Evolutionary conservation across 2,329 filamentous ascomycete species (phyloP).

Genomic region (Verticillium nonalfalfae): DNA sequence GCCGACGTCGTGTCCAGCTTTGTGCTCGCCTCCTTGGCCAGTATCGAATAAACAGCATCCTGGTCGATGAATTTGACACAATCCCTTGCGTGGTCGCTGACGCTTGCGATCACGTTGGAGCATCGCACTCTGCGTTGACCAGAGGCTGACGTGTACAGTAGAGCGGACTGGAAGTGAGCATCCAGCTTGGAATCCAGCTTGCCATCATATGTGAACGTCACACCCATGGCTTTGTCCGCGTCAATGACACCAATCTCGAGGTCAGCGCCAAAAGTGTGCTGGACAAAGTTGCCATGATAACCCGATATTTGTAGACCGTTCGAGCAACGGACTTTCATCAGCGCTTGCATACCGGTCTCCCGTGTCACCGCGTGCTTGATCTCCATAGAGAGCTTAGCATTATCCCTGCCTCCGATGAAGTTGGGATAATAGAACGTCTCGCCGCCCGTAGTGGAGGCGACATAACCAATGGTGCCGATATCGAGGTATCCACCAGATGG

Average conservation of each 20-base stretch:
- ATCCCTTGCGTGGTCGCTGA: slow-evolving; percentile 78
- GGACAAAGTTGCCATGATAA: slow-evolving; percentile 96
- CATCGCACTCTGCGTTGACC: slow-evolving; percentile 89
- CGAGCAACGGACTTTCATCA: slow-evolving; percentile 98
- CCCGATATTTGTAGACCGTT: slow-evolving; percentile 88
- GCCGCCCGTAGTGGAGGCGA: slow-evolving; percentile 83
- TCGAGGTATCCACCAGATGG: slow-evolving; percentile 89
- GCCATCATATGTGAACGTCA: slow-evolving; percentile 91
- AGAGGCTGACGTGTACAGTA: slow-evolving; percentile 87
- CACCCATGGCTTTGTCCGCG: slow-evolving; percentile 85
- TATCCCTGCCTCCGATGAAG: slow-evolving; percentile 82
- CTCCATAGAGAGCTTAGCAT: slow-evolving; percentile 76
- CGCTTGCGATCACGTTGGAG: slow-evolving; percentile 87
- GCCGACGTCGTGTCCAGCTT: slow-evolving; percentile 65
- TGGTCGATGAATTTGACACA: slow-evolving; percentile 92
- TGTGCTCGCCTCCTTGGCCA: slow-evolving; percentile 91
- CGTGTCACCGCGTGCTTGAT: slow-evolving; percentile 79
- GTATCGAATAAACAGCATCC: slow-evolving; percentile 80
- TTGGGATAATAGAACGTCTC: slow-evolving; percentile 97
- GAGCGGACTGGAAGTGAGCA: slow-evolving; percentile 92
- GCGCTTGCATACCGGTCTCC: slow-evolving; percentile 88
- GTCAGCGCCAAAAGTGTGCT: slow-evolving; percentile 91
- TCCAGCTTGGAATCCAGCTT: slow-evolving; percentile 96
- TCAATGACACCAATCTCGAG: slow-evolving; percentile 90
- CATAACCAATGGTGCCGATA: slow-evolving; percentile 84